Conservation (phyloP, 2,329 filamentous ascomycete species). For the Cordyceps cicadae region DNA sequence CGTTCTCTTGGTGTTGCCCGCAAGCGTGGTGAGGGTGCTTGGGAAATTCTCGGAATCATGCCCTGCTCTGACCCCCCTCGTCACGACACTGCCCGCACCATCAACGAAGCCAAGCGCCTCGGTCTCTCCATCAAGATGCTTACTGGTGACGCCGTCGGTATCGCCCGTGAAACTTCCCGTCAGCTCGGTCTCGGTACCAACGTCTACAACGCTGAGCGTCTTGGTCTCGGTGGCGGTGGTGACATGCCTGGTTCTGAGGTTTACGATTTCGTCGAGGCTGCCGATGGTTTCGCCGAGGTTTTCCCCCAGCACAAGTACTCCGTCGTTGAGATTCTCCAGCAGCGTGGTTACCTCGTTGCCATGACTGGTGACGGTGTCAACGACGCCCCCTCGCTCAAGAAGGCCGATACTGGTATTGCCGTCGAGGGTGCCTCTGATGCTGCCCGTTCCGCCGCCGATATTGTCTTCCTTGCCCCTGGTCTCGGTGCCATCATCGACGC, state of each 20-base stretch:
- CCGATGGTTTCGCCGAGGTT: conserved; percentile 89
- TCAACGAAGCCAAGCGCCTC: conserved; percentile 80
- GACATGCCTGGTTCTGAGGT: conserved; percentile 91
- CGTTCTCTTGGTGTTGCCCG: conserved; percentile 88
- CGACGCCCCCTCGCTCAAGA: conserved; percentile 86
- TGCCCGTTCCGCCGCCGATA: conserved; percentile 83
- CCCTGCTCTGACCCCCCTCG: conserved; percentile 87
- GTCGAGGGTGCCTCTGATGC: conserved; percentile 89
- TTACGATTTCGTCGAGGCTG: conserved; percentile 91
- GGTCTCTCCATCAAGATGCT: conserved; percentile 94
- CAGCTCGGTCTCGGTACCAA: conserved; percentile 89
- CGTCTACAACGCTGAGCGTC: conserved; percentile 87
- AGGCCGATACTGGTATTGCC: conserved; percentile 93
- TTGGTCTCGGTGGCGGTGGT: conserved; percentile 81
- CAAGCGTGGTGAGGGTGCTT: conserved; percentile 71
- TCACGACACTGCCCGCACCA: conserved; percentile 82
- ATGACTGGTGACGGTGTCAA: conserved; percentile 98
- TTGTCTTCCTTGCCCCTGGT: conserved; percentile 86
- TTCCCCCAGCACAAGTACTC: conserved; percentile 96
- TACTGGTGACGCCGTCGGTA: conserved; percentile 89
- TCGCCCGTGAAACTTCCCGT: conserved; percentile 83
- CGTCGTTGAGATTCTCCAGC: conserved; percentile 86
- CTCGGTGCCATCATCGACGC: conserved; percentile 89
- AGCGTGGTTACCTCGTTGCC: conserved; percentile 86
- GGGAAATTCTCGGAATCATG: conserved; percentile 94